A percentile compares a stretch with the other conserved stretches of the same genome.
phyloP scores from a whole-genome alignment of 805 yeast species.

The Teunomyces kruisii region DNA sequence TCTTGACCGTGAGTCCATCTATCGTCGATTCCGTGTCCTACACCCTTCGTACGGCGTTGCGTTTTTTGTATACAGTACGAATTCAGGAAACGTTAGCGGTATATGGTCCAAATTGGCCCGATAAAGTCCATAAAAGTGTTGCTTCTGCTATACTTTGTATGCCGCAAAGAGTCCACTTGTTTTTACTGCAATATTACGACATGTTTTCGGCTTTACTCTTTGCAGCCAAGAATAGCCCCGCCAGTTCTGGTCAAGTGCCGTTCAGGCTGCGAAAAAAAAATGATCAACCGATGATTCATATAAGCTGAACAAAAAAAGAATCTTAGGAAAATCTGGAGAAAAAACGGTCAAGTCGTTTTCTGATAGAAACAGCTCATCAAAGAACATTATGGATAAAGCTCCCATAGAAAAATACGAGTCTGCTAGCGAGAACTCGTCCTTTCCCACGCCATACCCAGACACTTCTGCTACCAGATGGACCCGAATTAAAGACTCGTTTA shows the following conservation, averaged over 20 bases:
- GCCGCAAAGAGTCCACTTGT: neutral
- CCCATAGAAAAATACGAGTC: neutral
- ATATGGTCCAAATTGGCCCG: neutral
- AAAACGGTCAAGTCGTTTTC: neutral
- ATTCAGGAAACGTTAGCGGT: neutral
- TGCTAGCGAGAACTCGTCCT: neutral
- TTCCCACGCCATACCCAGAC: neutral
- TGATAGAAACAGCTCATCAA: too few relatives aligned
- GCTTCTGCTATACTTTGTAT: neutral
- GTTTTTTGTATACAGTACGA: neutral
- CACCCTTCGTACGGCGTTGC: neutral
- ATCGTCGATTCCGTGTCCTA: neutral
- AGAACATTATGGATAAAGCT: neutral
- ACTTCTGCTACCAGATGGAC: constrained; percentile 15
- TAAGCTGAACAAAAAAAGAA: neutral
- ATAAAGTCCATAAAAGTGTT: neutral
- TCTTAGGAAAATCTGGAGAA: constrained; percentile 4
- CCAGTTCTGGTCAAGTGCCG: neutral
- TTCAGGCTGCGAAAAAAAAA: constrained; percentile 2
- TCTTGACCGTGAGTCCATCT: too few relatives aligned
- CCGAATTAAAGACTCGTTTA: constrained; percentile 28
- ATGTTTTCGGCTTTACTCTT: neutral
- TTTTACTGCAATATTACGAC: neutral
- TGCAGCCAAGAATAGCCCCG: neutral
- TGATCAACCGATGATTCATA: neutral